These are phyloP conservation scores for Apiotrichum laibachii DNA, from an alignment of 1,284 basidiomycete species.

Conservation along the genomic window DNA sequence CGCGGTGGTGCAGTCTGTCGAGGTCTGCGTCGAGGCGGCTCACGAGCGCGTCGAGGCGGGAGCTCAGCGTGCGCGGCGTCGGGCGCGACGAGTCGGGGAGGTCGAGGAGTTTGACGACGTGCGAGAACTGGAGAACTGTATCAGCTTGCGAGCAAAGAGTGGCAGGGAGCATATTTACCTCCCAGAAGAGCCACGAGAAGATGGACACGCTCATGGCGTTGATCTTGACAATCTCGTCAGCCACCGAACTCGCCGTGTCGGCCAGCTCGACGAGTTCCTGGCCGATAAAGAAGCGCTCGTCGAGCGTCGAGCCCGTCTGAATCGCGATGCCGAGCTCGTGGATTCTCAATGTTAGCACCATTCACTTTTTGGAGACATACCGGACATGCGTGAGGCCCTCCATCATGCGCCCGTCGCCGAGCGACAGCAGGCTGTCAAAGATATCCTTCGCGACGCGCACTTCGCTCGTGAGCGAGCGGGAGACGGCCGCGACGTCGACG, in stretches of 20 bases:
- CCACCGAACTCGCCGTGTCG: slow-evolving; percentile 37
- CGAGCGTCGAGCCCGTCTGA: slow-evolving; percentile 34
- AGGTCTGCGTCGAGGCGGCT: slow-evolving; percentile 32
- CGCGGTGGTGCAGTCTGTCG: slow-evolving; percentile 26
- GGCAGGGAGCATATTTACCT: too few species aligned
- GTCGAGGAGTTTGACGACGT: slow-evolving; percentile 35
- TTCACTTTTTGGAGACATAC: slow-evolving; percentile 24
- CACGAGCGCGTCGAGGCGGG: slow-evolving; percentile 38
- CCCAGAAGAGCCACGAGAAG: slow-evolving; percentile 47
- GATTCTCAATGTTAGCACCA: slow-evolving; percentile 25
- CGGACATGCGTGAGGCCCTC: slow-evolving; percentile 37
- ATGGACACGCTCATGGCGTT: slow-evolving; percentile 43
- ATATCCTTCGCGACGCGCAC: slow-evolving; percentile 40
- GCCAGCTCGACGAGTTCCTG: slow-evolving; percentile 42
- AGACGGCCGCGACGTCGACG: slow-evolving; percentile 34
- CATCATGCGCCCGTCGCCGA: slow-evolving; percentile 37
- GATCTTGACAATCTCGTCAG: slow-evolving; percentile 40
- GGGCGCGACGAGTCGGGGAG: slow-evolving; percentile 8
- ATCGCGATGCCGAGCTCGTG: slow-evolving; percentile 44
- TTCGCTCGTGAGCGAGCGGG: slow-evolving; percentile 34
- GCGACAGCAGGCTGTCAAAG: slow-evolving; percentile 39
- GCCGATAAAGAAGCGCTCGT: slow-evolving; percentile 36
- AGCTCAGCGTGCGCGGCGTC: slow-evolving; percentile 11
- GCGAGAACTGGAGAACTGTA: slow-evolving; percentile 39
- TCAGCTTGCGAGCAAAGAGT: too few species aligned